Evolutionary conservation across 768 basidiomycete species (phyloP).

Genomic region (Suillus sp.): DNA sequence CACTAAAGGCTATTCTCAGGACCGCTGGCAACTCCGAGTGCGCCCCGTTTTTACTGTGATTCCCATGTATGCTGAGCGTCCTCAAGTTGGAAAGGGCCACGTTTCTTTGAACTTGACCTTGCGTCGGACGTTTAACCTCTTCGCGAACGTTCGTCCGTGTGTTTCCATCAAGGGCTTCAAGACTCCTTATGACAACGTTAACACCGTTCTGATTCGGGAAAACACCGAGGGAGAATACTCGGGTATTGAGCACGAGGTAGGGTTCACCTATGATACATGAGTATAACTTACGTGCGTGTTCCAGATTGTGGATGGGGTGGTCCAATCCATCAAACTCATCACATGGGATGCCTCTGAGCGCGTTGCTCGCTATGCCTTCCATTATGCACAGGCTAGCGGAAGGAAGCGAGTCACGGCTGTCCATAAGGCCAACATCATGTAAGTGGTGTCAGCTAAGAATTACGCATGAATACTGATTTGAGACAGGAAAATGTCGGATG

Average conservation of each 20-base stretch:
- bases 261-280: conserved; percentile 17
- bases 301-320: conserved; percentile 95
- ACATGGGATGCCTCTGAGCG: conserved; percentile 99
- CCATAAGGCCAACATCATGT: conserved; percentile 99
- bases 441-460: conserved; percentile 29
- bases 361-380: conserved; percentile 97
- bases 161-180: conserved; percentile 95
- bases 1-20: conserved; percentile 45
- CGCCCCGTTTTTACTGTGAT: conserved; percentile 35
- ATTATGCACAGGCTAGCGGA: conserved; percentile 89
- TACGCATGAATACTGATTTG: conserved; percentile 19
- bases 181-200: conserved; percentile 97
- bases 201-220: conserved; percentile 97
- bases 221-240: conserved; percentile 99
- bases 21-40: conserved; percentile 96
- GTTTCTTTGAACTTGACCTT: conserved; percentile 97
- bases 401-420: conserved; percentile 95
- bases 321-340: conserved; percentile 99
- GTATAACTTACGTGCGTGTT: conserved; percentile 18
- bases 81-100: conserved; percentile 93
- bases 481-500: conserved; percentile 98
- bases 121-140: conserved; percentile 95
- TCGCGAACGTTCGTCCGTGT: conserved; percentile 98
- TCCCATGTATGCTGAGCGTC: conserved; percentile 18
- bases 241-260: conserved; percentile 97